A percentile compares a stretch with the other conserved stretches of the same genome.
Evolutionary conservation across 345 rosid genomes (phyloP).

Genomic region (Hibiscus tridactylites): DNA sequence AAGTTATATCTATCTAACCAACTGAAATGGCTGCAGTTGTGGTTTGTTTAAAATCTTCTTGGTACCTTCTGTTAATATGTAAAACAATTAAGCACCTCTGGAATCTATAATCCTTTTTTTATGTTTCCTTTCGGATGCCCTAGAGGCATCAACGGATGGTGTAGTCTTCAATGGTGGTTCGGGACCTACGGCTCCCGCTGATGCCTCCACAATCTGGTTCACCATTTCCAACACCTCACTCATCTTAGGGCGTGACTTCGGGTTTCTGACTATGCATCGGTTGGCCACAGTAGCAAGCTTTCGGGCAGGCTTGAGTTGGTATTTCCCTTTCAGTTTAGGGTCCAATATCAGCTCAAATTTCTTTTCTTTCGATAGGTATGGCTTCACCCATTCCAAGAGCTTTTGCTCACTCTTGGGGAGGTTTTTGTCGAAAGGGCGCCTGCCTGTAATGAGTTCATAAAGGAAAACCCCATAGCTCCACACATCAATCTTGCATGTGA

Average conservation of each 20-base stretch:
- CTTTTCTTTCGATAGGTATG: slow-evolving; percentile 49
- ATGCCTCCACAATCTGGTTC: slow-evolving; percentile 35
- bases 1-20: not conserved
- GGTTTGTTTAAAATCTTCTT: not conserved
- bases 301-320: slow-evolving; percentile 35
- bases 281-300: slow-evolving; percentile 65
- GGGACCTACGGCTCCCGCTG: slow-evolving; percentile 28
- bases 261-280: slow-evolving; percentile 58
- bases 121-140: slow-evolving; percentile 14
- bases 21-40: not conserved
- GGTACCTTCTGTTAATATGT: slow-evolving; percentile 28
- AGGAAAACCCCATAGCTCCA: slow-evolving; percentile 92
- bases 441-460: slow-evolving; percentile 85
- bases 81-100: slow-evolving; percentile 37
- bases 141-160: slow-evolving; percentile 16
- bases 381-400: slow-evolving; percentile 78
- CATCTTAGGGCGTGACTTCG: slow-evolving; percentile 46
- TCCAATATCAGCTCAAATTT: slow-evolving; percentile 54
- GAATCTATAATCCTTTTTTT: slow-evolving; percentile 26
- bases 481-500: slow-evolving; percentile 69
- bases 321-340: slow-evolving; percentile 57
- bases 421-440: slow-evolving; percentile 71
- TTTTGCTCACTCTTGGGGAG: slow-evolving; percentile 76
- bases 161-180: slow-evolving; percentile 33
- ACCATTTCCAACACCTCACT: slow-evolving; percentile 39